A percentile compares a stretch with the other conserved stretches of the same genome.
phyloP scores from a whole-genome alignment of 1,139 yeast genomes.

The Yamadazyma kanchanaburiensis region DNA sequence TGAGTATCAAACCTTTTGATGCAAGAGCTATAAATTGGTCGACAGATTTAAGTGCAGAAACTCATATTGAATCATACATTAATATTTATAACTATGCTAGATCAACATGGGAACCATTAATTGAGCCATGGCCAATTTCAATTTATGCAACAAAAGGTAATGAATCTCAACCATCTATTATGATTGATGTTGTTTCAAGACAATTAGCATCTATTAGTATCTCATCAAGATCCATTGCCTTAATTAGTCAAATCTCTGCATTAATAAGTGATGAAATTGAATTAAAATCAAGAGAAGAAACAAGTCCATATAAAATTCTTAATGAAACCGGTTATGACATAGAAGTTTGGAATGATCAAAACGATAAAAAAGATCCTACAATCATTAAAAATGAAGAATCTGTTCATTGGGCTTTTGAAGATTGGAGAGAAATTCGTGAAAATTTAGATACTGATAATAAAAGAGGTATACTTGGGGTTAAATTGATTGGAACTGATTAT shows the following conservation, averaged over 20 bases:
- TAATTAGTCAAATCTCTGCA: conserved; percentile 64
- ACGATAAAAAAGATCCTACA: conserved; percentile 13
- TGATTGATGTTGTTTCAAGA: conserved; percentile 65
- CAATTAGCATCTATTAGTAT: conserved; percentile 76
- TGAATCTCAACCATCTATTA: conserved; percentile 46
- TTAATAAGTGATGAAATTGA: conserved; percentile 54
- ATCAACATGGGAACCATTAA: conserved; percentile 94
- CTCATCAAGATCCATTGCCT: conserved; percentile 77
- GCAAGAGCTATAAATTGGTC: conserved; percentile 85
- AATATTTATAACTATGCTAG: conserved; percentile 88
- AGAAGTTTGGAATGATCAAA: conserved; percentile 69
- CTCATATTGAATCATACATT: conserved; percentile 64
- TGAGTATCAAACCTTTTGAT: conserved; percentile 73
- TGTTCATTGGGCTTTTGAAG: conserved; percentile 90
- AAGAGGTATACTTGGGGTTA: conserved; percentile 59
- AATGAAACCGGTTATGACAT: conserved; percentile 85
- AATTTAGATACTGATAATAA: conserved; percentile 65
- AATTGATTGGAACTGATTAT: conserved; percentile 52
- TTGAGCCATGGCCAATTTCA: conserved; percentile 86
- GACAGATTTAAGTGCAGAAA: conserved; percentile 71
- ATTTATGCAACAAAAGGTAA: conserved; percentile 57
- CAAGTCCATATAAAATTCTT: conserved; percentile 73
- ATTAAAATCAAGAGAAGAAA: conserved; percentile 69
- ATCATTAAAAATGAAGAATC: conserved; percentile 47
- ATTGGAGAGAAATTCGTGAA: conserved; percentile 86